Percentiles rank a stretch among this genome's conserved stretches.
These are phyloP conservation scores for Chloroidium sp. DNA, from an alignment of 163 green algal species.

Conservation along the genomic window DNA sequence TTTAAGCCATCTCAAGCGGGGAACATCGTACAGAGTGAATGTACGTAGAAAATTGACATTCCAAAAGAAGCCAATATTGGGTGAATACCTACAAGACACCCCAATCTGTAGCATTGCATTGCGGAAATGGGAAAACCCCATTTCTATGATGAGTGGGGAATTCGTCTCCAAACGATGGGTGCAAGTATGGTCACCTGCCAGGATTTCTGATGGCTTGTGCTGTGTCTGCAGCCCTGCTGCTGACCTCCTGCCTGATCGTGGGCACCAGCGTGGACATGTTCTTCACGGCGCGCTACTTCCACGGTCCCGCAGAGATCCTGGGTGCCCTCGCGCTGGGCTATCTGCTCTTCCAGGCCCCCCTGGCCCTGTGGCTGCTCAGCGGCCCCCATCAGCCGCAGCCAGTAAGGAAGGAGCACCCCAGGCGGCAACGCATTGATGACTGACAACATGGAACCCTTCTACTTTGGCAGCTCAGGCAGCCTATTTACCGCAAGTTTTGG, in stretches of 20 bases:
- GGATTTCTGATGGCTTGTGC: not conserved
- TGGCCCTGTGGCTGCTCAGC: constrained; percentile 12
- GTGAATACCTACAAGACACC: too few species aligned
- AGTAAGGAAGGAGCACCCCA: too few species aligned
- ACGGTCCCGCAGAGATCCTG: constrained; percentile 27
- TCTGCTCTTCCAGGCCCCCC: constrained; percentile 25
- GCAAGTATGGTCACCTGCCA: not conserved
- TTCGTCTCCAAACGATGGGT: too few species aligned
- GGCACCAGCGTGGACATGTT: constrained; percentile 23
- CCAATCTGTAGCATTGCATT: too few species aligned
- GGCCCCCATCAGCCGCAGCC: not conserved
- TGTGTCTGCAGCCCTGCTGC: not conserved
- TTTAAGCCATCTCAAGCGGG: too few species aligned
- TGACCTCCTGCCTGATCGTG: not conserved
- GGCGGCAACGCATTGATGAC: too few species aligned
- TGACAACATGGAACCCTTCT: too few species aligned
- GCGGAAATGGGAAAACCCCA: too few species aligned
- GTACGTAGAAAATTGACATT: not conserved
- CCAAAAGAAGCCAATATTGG: too few species aligned
- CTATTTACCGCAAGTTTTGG: too few species aligned
- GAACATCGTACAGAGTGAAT: not conserved
- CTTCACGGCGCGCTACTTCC: constrained; percentile 40
- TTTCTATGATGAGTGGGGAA: too few species aligned
- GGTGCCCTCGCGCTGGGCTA: constrained; percentile 16
- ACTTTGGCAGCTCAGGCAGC: too few species aligned